Percentiles rank a stretch among this genome's conserved stretches.
phyloP scores from a whole-genome alignment of 257 asterid species.

The Forsythia suspensa region DNA sequence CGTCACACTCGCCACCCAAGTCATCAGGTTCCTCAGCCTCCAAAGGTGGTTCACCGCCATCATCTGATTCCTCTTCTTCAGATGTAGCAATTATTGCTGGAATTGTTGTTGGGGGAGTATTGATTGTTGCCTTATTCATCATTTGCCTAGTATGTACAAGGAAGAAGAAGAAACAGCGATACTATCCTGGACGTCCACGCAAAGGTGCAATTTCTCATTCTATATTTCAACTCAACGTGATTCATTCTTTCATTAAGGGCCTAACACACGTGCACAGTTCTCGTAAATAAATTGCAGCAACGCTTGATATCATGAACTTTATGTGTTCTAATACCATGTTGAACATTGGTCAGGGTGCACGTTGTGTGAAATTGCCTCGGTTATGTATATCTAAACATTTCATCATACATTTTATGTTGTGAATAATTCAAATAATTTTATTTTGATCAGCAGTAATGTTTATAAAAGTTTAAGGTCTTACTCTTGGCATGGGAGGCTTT shows the following conservation, averaged over 20 bases:
- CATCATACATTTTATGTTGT: no score
- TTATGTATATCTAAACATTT: no score
- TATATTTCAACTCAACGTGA: not conserved
- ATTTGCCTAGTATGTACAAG: conserved; percentile 34
- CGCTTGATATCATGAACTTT: no score
- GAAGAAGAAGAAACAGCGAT: conserved; percentile 37
- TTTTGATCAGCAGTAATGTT: no score
- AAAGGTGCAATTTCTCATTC: conserved; percentile 25
- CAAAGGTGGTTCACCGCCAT: not conserved
- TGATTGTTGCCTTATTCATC: conserved; percentile 36
- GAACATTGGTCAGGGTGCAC: no score
- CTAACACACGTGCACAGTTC: no score
- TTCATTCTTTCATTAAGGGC: no score
- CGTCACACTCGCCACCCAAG: not conserved
- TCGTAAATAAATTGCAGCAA: no score
- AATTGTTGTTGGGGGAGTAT: conserved; percentile 30
- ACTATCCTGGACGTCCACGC: conserved; percentile 32
- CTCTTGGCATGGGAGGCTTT: not conserved
- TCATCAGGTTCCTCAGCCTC: not conserved
- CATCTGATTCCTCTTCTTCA: not conserved
- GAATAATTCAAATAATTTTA: no score
- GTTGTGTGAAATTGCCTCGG: not conserved
- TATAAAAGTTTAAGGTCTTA: no score
- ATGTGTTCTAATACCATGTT: no score
- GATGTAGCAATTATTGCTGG: conserved; percentile 29